Evolutionary conservation across 192 early-diverging fungal genomes (phyloP), one percentile per base, ranked within the genome.

Genomic region (Coemansia sp.): DNA sequence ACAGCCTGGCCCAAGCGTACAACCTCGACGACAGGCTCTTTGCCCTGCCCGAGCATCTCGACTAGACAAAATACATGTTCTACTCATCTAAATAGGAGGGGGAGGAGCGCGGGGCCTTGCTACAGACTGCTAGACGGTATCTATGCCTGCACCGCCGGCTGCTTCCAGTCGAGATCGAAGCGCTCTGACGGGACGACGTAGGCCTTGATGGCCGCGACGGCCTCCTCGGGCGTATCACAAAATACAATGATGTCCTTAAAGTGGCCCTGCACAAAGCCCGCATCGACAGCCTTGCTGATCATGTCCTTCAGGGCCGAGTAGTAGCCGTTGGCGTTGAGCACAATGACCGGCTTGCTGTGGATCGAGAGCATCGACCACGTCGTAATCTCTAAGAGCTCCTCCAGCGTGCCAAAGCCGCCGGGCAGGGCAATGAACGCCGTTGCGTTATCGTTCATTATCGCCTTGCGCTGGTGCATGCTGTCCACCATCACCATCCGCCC

Each of bases 401-500:
- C 90, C 58, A 92, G 72, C 0, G 92, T 95, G 16, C 88, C 88
- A 51, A 76, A 85, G 4, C 92, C 92, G 16, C 92, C 92, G 0
- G 92, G 92, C 29, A 95, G 69, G 11, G 85, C 82, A 17, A 92
- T 75, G 49, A 92, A 95, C 4, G 82, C 88, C 45, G 77, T 67
- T 14, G 77, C 48, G 44, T 77, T 49, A 21, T 87, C 77, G 54
- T 72, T 79, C 82, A 95, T 86, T 56, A 75, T 51, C 16, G 59
- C 59, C 63, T 95, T 95, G 55, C 91, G 80, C 26, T 81, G 72
- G 34, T 91, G 89, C 91, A 94, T 91, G 65, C 85, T 84, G 46
- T 79, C 56, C 12, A 94, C 91, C 6, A 83, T 25, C 23, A 85
- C 58, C 41, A 67, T 66, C 27, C 67, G 58, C 11, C 80, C 82